Base-by-base conservation (phyloP, 129 eudicot genomes). In the Sambucus nigra region DNA sequence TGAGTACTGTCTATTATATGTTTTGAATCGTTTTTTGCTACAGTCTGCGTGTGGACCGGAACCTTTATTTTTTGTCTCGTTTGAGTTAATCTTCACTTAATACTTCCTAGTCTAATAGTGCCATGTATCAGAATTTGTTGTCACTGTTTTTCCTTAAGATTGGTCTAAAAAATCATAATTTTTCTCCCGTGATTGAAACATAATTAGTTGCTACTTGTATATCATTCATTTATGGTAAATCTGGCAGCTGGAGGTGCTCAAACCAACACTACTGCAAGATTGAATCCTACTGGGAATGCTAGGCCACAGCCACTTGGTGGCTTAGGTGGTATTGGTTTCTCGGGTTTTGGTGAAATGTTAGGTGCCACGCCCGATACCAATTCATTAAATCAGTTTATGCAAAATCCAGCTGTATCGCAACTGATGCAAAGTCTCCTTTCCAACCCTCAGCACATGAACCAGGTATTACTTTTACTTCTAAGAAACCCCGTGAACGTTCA, bases 381-480 rank as follows among this genome's bases (percentile, higher is more conserved):
- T 58, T 53, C 84, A 25, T 38, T 84, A 65, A 76, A 66, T 47
- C 93, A 84, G 45, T 59, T 84, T 16, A 55, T 84, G 88, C 95
- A 84, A 77, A 84, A 84, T 71, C 93, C 95, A 42, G 97, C 86
- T 19, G 65, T 84, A 11, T 60, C 95, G 35, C 93, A 84, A 65
- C 78, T 89, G 86, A 78, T 81, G 83, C 94, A 83, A 54, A 73
- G 79, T 68, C 67, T 87, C 50, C 88, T 87, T 44, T 87, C 96
- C 11, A 76, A 87, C 66, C 96, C 96, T 24, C 94, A 87, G 57
- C 71, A 82, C 72, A 71, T 82, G 88, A 78, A 84, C 58, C 95
- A 84, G 84, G 95, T 89, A 67, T 33, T 42, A 15, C 21, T 65
- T 50, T 60, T n/a, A n/a, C n/a, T n/a, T n/a, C n/a, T n/a, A n/a